Base-by-base conservation (phyloP, 2,329 filamentous ascomycete species). In the Helotiales sp. region DNA sequence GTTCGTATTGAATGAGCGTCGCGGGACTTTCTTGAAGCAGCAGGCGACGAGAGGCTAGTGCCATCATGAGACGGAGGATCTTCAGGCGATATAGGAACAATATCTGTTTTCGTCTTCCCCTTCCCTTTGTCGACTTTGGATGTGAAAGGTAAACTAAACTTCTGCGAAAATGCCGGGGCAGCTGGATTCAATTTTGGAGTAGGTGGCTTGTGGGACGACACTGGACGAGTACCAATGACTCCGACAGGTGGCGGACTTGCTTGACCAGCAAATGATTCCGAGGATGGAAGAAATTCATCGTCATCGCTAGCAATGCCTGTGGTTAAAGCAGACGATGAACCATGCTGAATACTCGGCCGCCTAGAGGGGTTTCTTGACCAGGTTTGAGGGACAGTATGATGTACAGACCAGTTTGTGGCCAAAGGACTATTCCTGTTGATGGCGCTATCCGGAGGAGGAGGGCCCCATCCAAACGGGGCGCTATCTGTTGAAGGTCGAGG, bases 361-460 rank as follows among this genome's bases (percentile, higher is more conserved):
- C 94, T 87, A 37, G 93, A 97, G 7, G 91, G 89, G 73, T 88
- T 91, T 45, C 91, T 83, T 5, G 92, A 91, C 90, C 91, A 96
- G 0, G 91, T 81, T 73, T 78, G 84, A 15, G 81, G 78, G 1
- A 80, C 68, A 37, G 30, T 13, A n/a, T 52, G 49, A 43, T 71
- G 68, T 11, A 76, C 80, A 24, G 82, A 81, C 85, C 85, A 87
- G 65, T 86, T 83, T 20, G 84, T 79, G 3, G 80, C 84, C 7
- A 87, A 78, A 15, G 84, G 85, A 67, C 83, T 82, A 63, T 78
- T 83, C 60, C 84, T 78, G 66, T 87, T 89, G 40, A 84, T 81
- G 2, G 82, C 74, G 1, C 80, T 80, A 2, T 79, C 78, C 15
- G 78, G 77, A 15, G 82, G 80, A n/a, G 79, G 80, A 20, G 79